Evolutionary conservation across 2,329 filamentous ascomycete species (phyloP), one percentile per base, ranked within the genome.

Genomic region (Pestalotiopsis sp.): DNA sequence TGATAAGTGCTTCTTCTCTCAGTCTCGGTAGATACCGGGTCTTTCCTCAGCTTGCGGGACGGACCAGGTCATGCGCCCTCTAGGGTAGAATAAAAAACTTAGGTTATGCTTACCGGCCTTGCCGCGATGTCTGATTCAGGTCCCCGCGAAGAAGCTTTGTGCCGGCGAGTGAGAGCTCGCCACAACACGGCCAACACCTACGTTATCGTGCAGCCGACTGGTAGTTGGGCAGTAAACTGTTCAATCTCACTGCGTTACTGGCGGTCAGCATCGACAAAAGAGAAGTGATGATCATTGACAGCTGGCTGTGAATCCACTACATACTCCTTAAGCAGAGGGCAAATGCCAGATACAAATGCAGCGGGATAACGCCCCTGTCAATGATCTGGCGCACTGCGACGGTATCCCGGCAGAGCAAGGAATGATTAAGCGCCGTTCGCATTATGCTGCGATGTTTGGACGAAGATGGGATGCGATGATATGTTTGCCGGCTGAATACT

Each of bases 91-190:
- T 52, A 9, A n/a, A 59, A 58, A 59, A 59, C n/a, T 36, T 59
- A 59, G 13, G 4, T 36, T 36, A 39, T 20, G 59, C 27, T 62
- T 62, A 39, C 59, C 59, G 59, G 27, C 59, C 27, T 39, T 39
- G 59, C 61, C 41, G 61, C 61, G 31, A 23, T 17, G n/a, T 62
- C 36, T 45, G 61, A 64, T 45, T 64, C 61, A 64, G 61, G 36
- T 12, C 38, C 20, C 14, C 25, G 5, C 14, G 20, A 11, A 45
- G 14, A 64, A 62, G 31, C 23, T 62, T 62, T 23, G 25, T 31
- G 11, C 61, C n/a, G 61, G 41, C 61, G 61, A 64, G 39, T 64
- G 39, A 64, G 61, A 64, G 39, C n/a, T 64, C 41, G 61, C 61
- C 61, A 64, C 61, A 64, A 64, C 39, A 36, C 20, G 45, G 11